Base-by-base conservation (phyloP, 1,284 basidiomycete genomes). In the Schizopora paradoxa region DNA sequence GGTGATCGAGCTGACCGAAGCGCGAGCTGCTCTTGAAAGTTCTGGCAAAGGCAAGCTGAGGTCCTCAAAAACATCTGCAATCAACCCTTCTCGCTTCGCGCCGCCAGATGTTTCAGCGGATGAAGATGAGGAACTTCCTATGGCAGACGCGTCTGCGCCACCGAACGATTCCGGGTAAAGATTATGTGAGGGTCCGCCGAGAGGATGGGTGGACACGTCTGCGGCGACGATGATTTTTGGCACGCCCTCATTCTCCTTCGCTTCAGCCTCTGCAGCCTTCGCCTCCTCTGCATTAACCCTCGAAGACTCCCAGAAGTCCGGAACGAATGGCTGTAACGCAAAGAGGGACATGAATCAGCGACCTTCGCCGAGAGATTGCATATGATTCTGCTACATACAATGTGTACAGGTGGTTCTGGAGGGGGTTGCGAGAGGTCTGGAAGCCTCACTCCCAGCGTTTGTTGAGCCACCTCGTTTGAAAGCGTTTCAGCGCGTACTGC, bases 171-270 rank as follows among this genome's bases (percentile, higher is more conserved):
- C 34, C 33, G 64, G 59, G 56, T 78, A 69, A 18, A 82, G 66
- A 51, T 74, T 78, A 57, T 84, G 72, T 1, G 77, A 75, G 14
- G 83, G 84, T 3, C 83, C 83, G 28, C 78, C 82, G 47, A 69
- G 76, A 28, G 66, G 69, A 57, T 83, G 77, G 0, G 82, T 85
- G 18, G 71, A 70, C 4, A 76, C 70, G 5, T 82, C 82, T 11
- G 79, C 78, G 29, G 89, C 76, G 35, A 90, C 79, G 33, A 89
- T 66, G 43, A 93, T 65, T 61, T 84, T 88, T 26, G 87, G 86
- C 13, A 68, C 58, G n/a, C n/a, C n/a, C n/a, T n/a, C n/a, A n/a
- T n/a, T n/a, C 2, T 57, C 49, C 7, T 64, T 55, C 22, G 67
- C 65, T 7, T 51, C 44, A 6, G 56, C 52, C 4, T 53, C 48